Base-by-base conservation (phyloP, 768 basidiomycete genomes). In the Boletus patriciae region DNA sequence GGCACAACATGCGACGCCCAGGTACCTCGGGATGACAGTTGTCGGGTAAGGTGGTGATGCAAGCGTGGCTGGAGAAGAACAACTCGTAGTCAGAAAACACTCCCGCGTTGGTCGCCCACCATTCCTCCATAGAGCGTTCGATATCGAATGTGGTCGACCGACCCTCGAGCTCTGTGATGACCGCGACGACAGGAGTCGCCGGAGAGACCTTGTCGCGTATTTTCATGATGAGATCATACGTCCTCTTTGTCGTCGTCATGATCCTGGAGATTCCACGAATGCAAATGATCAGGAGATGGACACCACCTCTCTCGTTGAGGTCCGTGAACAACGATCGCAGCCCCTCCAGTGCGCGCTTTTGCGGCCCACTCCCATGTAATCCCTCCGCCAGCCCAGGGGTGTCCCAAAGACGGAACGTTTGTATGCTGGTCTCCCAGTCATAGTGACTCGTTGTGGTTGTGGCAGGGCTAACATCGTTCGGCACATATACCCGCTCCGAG, bases 81-180 rank as follows among this genome's bases (percentile, higher is more conserved):
- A 77, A 77, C 3, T 64, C 60, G 27, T 70, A 46, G 5, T 57
- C 33, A 18, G 58, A 62, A 54, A 79, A 71, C 3, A 21, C 19
- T 7, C 41, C 50, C 36, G 69, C 52, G 50, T 75, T 76, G 51
- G 57, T 43, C 21, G 40, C 48, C 77, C 77, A 78, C 78, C 78
- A 79, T 48, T 62, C 62, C 9, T 71, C 70, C 68, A n/a, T 75
- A 16, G 70, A 66, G 4, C 56, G 49, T 18, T 15, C 25, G 13
- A 53, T 23, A 40, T 63, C 40, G 38, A 46, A 37, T 2, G 38
- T 4, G 27, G 61, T 46, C 31, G 71, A 62, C 36, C 40, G 43
- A 19, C 61, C 68, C 55, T 74, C 73, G 27, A 73, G 61, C 21
- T 65, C 72, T 4, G 72, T 73, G 55, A 73, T 60, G 18, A 74